Base-by-base conservation (phyloP, 306 rosid genomes). In the Heteromeles arbutifolia region DNA sequence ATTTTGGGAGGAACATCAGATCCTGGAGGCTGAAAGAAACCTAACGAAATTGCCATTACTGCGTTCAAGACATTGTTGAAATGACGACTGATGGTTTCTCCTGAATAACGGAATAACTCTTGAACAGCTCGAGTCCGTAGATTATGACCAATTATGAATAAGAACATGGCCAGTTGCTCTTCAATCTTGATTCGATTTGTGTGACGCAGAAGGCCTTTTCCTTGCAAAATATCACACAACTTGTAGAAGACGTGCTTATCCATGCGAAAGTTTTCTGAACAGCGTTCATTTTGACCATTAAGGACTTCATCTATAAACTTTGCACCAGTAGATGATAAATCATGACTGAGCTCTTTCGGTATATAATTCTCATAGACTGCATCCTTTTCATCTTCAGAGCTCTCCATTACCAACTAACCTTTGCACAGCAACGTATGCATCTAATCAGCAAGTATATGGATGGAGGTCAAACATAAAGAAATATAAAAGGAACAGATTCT, bases 11-110 rank as follows among this genome's bases (percentile, higher is more conserved):
- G 90, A 79, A 89, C 79, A 63, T 80, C 87, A 14, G 84, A 76
- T 15, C 84, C 85, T 19, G 93, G 90, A 71, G 96, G 88, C 85
- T 77, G 89, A 80, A 93, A 91, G 70, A 85, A 91, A 67, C 91
- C 98, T 59, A 83, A 77, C 0, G 97, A 89, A 73, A 93, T 88
- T 7, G 97, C 88, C 92, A 91, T 88, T 66, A 93, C 81, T 13
- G 93, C 97, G 53, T 86, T 93, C 82, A 93, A 80, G 73, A 91
- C 98, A 77, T 93, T 89, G 85, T 93, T 93, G 80, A 93, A 93
- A 77, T 93, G 97, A 45, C 97, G 96, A 78, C 97, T 93, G 52
- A 93, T 93, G 17, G 97, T 93, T 84, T 93, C 98, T 39, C 97
- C 97, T 34, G 98, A 93, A 79, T 91, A 91, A 77, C 81, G 94